Conservation (phyloP, 1,139 yeast species). For the Yamadazyma friedrichii region DNA sequence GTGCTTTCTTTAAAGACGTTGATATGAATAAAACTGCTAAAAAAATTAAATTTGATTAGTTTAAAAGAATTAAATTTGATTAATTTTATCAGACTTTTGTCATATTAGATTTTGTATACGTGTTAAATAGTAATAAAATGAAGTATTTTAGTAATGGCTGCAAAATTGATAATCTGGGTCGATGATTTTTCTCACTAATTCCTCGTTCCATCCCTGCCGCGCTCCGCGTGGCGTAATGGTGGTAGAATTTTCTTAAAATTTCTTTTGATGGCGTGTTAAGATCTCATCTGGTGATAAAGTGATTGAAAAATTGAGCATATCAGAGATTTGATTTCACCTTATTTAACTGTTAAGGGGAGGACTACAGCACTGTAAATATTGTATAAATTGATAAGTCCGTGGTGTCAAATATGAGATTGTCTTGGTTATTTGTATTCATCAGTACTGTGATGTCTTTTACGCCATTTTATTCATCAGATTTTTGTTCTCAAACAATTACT, state of each 20-base stretch:
- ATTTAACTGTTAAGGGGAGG: too few species aligned
- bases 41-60: slow-evolving; percentile 76
- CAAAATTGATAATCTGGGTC: too few species aligned
- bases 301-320: slow-evolving; percentile 3
- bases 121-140: too few species aligned
- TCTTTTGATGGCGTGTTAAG: slow-evolving; percentile 6
- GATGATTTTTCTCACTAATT: too few species aligned
- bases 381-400: too few species aligned
- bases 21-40: slow-evolving; percentile 86
- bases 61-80: slow-evolving; percentile 81
- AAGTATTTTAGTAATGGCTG: background rate
- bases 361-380: too few species aligned
- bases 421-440: slow-evolving; percentile 1
- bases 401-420: background rate
- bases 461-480: slow-evolving; percentile 47
- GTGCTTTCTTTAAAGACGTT: slow-evolving; percentile 93
- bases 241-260: slow-evolving; percentile 2
- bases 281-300: slow-evolving; percentile 2
- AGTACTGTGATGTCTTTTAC: slow-evolving; percentile 17
- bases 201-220: too few species aligned
- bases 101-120: background rate
- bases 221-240: background rate
- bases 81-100: slow-evolving; percentile 16
- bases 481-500: slow-evolving; percentile 48
- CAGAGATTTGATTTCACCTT: too few species aligned